These are phyloP conservation scores for Nevesoporus exiguus DNA, from an alignment of 768 basidiomycete genomes.

Conservation along the genomic window DNA sequence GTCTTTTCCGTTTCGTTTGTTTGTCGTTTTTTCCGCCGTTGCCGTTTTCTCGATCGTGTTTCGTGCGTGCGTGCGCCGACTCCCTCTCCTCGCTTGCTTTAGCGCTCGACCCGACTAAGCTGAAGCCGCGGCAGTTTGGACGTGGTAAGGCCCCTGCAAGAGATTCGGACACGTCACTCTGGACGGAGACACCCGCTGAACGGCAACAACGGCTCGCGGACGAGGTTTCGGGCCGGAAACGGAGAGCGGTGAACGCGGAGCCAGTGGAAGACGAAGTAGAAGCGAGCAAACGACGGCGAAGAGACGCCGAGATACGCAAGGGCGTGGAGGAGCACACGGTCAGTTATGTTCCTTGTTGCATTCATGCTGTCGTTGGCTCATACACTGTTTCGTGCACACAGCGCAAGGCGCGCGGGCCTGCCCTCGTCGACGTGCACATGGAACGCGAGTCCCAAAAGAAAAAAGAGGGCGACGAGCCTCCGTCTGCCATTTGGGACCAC, in stretches of 20 bases:
- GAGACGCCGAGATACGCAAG: slow-evolving; percentile 65
- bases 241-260: slow-evolving; percentile 57
- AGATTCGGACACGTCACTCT: slow-evolving; percentile 61
- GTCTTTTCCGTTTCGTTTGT: no score
- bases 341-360: slow-evolving; percentile 22
- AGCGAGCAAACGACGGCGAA: slow-evolving; percentile 52
- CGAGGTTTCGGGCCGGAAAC: slow-evolving; percentile 89
- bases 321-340: slow-evolving; percentile 83
- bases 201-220: slow-evolving; percentile 88
- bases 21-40: neutral
- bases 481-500: slow-evolving; percentile 86
- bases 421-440: slow-evolving; percentile 54
- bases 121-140: slow-evolving; percentile 80
- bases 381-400: slow-evolving; percentile 10
- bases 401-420: slow-evolving; percentile 49
- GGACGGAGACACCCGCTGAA: slow-evolving; percentile 98
- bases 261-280: slow-evolving; percentile 36
- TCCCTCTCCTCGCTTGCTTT: neutral
- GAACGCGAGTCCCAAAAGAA: slow-evolving; percentile 36
- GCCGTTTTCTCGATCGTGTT: neutral
- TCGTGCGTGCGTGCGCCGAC: neutral
- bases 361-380: neutral
- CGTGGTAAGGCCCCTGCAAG: slow-evolving; percentile 43
- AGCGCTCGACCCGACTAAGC: slow-evolving; percentile 87
- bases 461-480: slow-evolving; percentile 47